Base-by-base conservation (phyloP, 2,329 filamentous ascomycete genomes). In the Myriosclerotinia scirpicola region DNA sequence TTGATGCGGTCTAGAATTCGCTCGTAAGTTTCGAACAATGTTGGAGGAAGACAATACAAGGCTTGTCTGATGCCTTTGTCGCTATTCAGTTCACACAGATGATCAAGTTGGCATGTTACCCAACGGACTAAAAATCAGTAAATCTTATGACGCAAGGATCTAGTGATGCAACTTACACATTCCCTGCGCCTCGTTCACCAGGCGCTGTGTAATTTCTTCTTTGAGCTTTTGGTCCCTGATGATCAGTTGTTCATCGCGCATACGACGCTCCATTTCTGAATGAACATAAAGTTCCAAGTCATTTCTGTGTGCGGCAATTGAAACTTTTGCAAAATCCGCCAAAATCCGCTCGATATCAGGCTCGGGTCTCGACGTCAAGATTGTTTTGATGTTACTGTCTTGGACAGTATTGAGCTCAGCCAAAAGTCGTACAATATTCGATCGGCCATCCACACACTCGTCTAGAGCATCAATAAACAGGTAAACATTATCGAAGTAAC, bases 1-100 rank as follows among this genome's bases (percentile, higher is more conserved):
- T 73, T 68, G 26, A 77, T 69, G 36, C 67, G 69, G 9, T 70
- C 65, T 15, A 78, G 66, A 9, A 74, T 77, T 34, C 72, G 66
- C n/a, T 69, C 70, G 46, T 76, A 74, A 0, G 71, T 74, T 52
- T 70, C 68, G 9, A 72, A 70, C 2, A 75, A 64, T 22, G 68
- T 72, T 5, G 61, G 63, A 3, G 74, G 72, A 8, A 70, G 52
- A 5, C 50, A 65, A 38, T 65, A 20, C 1, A 73, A 67, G 3
- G 70, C 66, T 12, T 66, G 58, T 5, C 64, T 52, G 12, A 71
- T 66, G 15, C 67, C 68, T 26, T 62, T 67, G 44, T 74, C 69
- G 26, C 66, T 74, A 34, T 59, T 67, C 1, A 69, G 54, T 20
- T 65, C 36, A n/a, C 67, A 69, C 5, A 70, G 30, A n/a, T 67